Evolutionary conservation across 148 eudicot genomes (phyloP), one percentile per base, ranked within the genome.

Genomic region (Rhododendron ferrugineum): DNA sequence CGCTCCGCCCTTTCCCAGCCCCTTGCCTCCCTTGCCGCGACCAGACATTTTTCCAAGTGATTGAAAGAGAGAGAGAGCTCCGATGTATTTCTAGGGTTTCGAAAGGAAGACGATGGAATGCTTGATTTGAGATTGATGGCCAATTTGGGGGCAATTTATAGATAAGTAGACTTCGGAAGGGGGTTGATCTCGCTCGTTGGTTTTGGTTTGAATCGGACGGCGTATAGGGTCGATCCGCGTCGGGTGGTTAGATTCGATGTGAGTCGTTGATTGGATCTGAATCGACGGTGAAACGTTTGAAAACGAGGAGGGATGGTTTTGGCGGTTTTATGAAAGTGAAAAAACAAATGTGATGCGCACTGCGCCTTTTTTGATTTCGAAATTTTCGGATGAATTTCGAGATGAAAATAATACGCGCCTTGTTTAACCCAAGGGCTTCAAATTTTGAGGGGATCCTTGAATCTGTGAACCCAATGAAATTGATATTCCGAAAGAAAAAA

Each of bases 1-100:
- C 0, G 92, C 92, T 26, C 92, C 92, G 50, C 92, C 92, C 87
- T 90, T 90, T 9, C 92, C 92, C 50, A 90, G 42, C 0, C 92
- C 91, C 85, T 90, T 90, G 30, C 92, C 92, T 62, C 92, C 92
- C 88, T 90, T 89, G 42, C 90, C 92, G 18, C 92, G 89, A 9
- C 92, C 92, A 0, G 92, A 90, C 92, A 90, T 88, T 78, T 86
- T 90, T 36, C 28, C 10, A 0, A 22, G n/a, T 23, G 26, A 0
- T 16, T 18, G 6, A 11, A 5, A 3, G 22, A 60, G 14, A 81
- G 64, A 58, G 26, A 22, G 62, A 56, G 11, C 22, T 58, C 26
- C 0, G 6, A 20, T 22, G 64, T 18, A 2, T 16, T 11, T 64
- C 58, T 82, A 54, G 46, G 32, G 82, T 70, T 80, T 37, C 8